Base-by-base conservation (phyloP, 306 rosid genomes). In the Malus orientalis region DNA sequence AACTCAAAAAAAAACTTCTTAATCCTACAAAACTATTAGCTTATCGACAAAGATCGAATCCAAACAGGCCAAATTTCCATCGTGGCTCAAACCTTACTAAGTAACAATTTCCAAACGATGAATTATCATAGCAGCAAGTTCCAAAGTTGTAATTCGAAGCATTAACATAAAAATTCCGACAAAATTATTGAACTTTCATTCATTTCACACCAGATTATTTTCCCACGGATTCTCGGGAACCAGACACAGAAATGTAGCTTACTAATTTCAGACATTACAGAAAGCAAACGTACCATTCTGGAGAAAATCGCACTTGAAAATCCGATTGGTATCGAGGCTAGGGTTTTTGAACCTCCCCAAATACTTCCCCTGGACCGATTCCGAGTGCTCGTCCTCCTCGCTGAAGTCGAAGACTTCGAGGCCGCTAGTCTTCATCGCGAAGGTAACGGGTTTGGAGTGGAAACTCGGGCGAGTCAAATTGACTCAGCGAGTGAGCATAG, bases 361-460 rank as follows among this genome's bases (percentile, higher is more conserved):
- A 27, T 36, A 74, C 23, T 82, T 88, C 10, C 49, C 81, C 51
- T 84, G 49, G 65, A 70, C 71, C 73, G 75, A 64, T 54, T 85
- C 87, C 4, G 76, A 63, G 6, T 29, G 81, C 69, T 79, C 90
- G 32, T 91, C 98, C 30, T 90, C 89, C 59, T 86, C 86, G 64
- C 77, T 79, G 84, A 84, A 91, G 79, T 88, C 96, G 83, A 85
- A 87, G 40, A 87, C 93, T 10, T 72, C 81, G 10, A 86, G 78
- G 78, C 85, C 92, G 82, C 77, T 66, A 81, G 78, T 77, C 81
- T 74, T 87, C 96, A 91, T 93, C 63, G 79, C 74, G 58, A 8
- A 53, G 60, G 67, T 51, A 51, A 45, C 74, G 73, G 81, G 80
- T 62, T 67, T 53, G 25, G 30, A 65, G 76, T 82, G 77, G 76